Conservation (phyloP, 805 yeast species). For the Torulaspora quercuum region DNA sequence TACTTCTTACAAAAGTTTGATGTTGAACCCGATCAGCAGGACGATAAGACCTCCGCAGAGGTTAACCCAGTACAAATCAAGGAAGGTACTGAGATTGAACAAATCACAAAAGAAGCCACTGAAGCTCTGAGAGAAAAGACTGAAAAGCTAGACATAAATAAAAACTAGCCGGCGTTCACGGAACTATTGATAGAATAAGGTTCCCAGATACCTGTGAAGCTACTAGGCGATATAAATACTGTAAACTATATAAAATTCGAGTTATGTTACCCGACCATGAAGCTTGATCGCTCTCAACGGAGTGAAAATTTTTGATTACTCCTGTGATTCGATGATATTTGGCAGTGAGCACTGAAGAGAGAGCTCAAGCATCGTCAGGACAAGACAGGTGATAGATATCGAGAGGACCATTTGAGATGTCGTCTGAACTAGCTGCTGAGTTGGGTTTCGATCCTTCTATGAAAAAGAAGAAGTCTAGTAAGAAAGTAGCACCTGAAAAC, state of each 20-base stretch:
- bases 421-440: conserved; percentile 38
- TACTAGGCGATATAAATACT: background rate
- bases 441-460: conserved; percentile 70
- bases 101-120: conserved; percentile 47
- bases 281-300: conserved; percentile 6
- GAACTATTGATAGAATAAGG: background rate
- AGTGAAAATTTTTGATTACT: conserved; percentile 14
- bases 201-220: background rate
- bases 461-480: conserved; percentile 76
- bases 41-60: conserved; percentile 43
- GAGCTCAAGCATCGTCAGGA: too few species aligned
- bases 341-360: too few species aligned
- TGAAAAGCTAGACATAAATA: conserved; percentile 12
- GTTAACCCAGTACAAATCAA: conserved; percentile 40
- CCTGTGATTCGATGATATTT: too few species aligned
- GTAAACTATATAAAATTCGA: conserved; percentile 6
- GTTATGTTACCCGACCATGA: conserved; percentile 10
- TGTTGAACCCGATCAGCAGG: conserved; percentile 59
- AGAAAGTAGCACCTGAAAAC: conserved; percentile 43
- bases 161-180: background rate
- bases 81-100: conserved; percentile 51
- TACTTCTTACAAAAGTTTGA: conserved; percentile 72
- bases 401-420: conserved; percentile 17
- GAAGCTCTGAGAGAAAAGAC: conserved; percentile 35
- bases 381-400: too few species aligned